Percentiles rank a stretch among this genome's conserved stretches.
These are phyloP conservation scores for Fusarium albosuccineum DNA, from an alignment of 2,329 filamentous ascomycete genomes.

Conservation along the genomic window DNA sequence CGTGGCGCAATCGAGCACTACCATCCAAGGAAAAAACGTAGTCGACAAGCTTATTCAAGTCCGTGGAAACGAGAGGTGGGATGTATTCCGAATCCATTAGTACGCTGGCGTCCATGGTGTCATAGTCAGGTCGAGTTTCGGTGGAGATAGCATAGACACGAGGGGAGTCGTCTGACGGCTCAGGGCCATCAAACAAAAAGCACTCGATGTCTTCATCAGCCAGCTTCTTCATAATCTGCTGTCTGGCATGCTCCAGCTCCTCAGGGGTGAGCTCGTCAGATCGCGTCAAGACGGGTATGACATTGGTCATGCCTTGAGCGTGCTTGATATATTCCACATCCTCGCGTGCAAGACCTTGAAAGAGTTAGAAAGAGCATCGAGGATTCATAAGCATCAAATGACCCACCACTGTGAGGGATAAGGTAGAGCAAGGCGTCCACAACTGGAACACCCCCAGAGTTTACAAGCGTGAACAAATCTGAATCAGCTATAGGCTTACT, in stretches of 20 bases:
- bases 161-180: constrained; percentile 46
- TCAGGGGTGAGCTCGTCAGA: constrained; percentile 75
- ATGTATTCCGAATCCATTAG: constrained; percentile 94
- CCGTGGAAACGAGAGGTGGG: constrained; percentile 81
- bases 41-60: constrained; percentile 77
- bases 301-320: constrained; percentile 80
- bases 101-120: constrained; percentile 91
- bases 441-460: constrained; percentile 84
- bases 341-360: constrained; percentile 48
- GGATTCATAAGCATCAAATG: neutral
- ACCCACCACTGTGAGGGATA: constrained; percentile 73
- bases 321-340: constrained; percentile 80
- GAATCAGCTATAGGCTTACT: constrained; percentile 73
- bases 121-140: constrained; percentile 75
- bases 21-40: constrained; percentile 83
- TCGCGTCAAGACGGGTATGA: constrained; percentile 85
- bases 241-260: constrained; percentile 71
- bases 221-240: constrained; percentile 68
- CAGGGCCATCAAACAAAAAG: constrained; percentile 72
- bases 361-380: constrained; percentile 12
- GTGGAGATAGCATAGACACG: constrained; percentile 84
- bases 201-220: constrained; percentile 68
- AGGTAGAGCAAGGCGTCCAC: constrained; percentile 91
- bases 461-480: constrained; percentile 82
- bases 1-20: constrained; percentile 83